phyloP scores from a whole-genome alignment of 805 yeast genomes.

The Myxozyma monticola region DNA sequence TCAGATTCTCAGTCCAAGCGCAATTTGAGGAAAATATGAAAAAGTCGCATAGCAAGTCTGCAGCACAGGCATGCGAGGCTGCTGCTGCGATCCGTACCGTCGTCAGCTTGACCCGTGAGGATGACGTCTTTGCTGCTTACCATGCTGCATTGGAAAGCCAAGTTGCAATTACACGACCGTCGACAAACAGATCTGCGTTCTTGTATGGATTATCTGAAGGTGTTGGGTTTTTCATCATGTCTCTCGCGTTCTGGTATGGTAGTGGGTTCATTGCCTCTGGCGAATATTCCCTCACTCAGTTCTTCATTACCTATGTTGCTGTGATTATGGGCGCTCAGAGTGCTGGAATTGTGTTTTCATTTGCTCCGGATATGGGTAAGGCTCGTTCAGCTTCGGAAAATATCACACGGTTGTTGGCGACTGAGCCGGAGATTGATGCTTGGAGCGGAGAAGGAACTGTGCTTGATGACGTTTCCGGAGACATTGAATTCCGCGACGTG shows the following conservation, averaged over 20 bases:
- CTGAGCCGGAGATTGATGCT: constrained; percentile 41
- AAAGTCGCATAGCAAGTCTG: constrained; percentile 42
- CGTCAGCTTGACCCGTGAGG: constrained; percentile 45
- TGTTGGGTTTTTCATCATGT: constrained; percentile 45
- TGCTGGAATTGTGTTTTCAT: constrained; percentile 45
- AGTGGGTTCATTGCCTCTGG: constrained; percentile 40
- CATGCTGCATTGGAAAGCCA: constrained; percentile 24
- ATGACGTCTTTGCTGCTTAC: constrained; percentile 40
- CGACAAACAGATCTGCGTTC: constrained; percentile 15
- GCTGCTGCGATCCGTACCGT: constrained; percentile 46
- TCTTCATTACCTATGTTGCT: constrained; percentile 44
- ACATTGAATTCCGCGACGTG: constrained; percentile 51
- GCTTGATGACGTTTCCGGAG: constrained; percentile 45
- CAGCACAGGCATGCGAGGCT: constrained; percentile 45
- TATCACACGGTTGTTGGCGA: constrained; percentile 38
- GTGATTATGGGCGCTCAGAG: constrained; percentile 46
- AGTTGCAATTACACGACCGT: constrained; percentile 9
- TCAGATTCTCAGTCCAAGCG: constrained; percentile 40
- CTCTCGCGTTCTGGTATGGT: constrained; percentile 48
- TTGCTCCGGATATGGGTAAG: constrained; percentile 48
- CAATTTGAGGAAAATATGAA: constrained; percentile 41
- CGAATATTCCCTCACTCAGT: constrained; percentile 37
- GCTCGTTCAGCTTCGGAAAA: constrained; percentile 43
- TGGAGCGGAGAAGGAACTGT: constrained; percentile 33
- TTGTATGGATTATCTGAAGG: constrained; percentile 40